Conservation (phyloP, 106 monocot genomes). For the Allium sativum region DNA sequence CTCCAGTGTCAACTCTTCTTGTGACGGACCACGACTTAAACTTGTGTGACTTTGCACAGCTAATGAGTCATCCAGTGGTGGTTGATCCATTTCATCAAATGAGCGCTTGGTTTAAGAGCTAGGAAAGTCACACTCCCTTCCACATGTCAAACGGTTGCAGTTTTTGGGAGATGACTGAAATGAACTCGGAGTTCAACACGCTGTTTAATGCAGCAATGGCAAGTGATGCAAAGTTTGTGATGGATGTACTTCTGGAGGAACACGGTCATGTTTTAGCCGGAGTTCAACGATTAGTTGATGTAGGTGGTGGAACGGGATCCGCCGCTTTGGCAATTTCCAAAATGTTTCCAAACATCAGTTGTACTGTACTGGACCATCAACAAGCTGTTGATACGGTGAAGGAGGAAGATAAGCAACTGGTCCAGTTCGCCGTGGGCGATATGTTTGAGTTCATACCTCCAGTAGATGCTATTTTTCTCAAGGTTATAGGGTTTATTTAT, state of each 20-base stretch:
- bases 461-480: conserved; percentile 17
- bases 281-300: conserved; percentile 7
- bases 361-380: conserved; percentile 16
- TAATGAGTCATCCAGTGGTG: not conserved
- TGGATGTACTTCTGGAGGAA: not conserved
- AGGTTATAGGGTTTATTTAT: conserved; percentile 10
- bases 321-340: conserved; percentile 1
- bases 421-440: conserved; percentile 16
- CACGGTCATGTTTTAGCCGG: not conserved
- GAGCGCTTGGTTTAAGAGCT: conserved; percentile 2
- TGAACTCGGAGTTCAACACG: not conserved
- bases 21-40: not conserved
- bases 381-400: conserved; percentile 1
- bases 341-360: conserved; percentile 7
- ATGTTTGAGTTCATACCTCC: conserved; percentile 23
- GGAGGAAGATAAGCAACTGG: not conserved
- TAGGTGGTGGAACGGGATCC: conserved; percentile 15
- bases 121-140: not conserved
- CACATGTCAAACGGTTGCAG: not conserved
- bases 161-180: not conserved
- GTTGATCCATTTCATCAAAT: not conserved
- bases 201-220: conserved; percentile 11
- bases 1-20: conserved; percentile 12
- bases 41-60: not conserved
- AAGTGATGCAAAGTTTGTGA: conserved; percentile 11